Conservation (phyloP, 1,284 basidiomycete genomes). For the Ustilago crameri region DNA sequence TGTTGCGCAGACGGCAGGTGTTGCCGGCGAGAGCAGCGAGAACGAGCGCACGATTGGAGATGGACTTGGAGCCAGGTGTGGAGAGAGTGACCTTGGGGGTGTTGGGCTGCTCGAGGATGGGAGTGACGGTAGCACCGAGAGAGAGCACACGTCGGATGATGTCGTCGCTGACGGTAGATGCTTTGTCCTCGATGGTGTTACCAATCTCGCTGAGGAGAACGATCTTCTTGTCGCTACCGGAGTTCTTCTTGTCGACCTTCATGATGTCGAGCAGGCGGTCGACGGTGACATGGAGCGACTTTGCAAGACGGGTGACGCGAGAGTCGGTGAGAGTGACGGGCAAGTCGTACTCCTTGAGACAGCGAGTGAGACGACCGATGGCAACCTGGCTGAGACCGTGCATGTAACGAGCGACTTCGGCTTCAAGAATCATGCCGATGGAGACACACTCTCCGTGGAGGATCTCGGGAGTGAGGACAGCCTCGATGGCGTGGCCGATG, state of each 20-base stretch:
- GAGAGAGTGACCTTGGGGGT: slow-evolving; percentile 77
- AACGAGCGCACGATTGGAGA: slow-evolving; percentile 93
- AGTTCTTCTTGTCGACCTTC: slow-evolving; percentile 98
- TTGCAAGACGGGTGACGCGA: slow-evolving; percentile 74
- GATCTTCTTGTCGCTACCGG: slow-evolving; percentile 86
- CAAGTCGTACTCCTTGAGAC: slow-evolving; percentile 63
- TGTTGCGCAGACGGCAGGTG: slow-evolving; percentile 86
- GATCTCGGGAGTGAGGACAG: slow-evolving; percentile 66
- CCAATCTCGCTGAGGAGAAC: slow-evolving; percentile 92
- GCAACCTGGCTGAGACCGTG: slow-evolving; percentile 64
- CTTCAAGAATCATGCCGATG: slow-evolving; percentile 68
- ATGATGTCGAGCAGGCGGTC: slow-evolving; percentile 88
- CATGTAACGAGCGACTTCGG: slow-evolving; percentile 63
- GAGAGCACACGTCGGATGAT: slow-evolving; percentile 71
- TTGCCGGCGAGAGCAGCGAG: slow-evolving; percentile 91
- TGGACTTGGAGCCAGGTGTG: slow-evolving; percentile 95
- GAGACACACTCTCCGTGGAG: slow-evolving; percentile 67
- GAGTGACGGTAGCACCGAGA: slow-evolving; percentile 71
- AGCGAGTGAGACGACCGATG: slow-evolving; percentile 62
- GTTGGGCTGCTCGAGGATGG: slow-evolving; percentile 40
- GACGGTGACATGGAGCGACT: slow-evolving; percentile 77
- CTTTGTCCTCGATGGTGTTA: slow-evolving; percentile 89
- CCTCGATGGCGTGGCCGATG: slow-evolving; percentile 67
- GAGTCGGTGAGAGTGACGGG: slow-evolving; percentile 63
- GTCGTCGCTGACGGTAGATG: slow-evolving; percentile 77